Evolutionary conservation across 2,329 filamentous ascomycete species (phyloP), one percentile per base, ranked within the genome.

Genomic region (Parastagonospora nodorum): DNA sequence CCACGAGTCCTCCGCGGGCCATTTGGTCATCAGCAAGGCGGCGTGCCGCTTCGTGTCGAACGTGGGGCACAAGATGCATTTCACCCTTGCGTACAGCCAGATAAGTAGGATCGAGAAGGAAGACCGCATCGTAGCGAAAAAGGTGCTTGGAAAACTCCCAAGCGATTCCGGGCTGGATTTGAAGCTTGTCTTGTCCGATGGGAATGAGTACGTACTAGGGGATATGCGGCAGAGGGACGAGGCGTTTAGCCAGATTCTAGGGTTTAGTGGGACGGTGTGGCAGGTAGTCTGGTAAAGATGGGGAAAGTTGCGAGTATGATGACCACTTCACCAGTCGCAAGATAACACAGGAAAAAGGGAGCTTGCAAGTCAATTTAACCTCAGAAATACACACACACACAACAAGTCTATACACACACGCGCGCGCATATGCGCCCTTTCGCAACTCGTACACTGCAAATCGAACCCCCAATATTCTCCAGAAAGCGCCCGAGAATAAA

Each of bases 171-270:
- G 61, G 1, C 55, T 62, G 36, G 67, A 68, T 45, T 32, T 69
- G 49, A 58, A 55, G 38, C 8, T 69, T 2, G 41, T 51, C n/a
- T n/a, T 6, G 44, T 42, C 14, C 14, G 52, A 39, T 14, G 28
- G 35, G 16, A 53, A n/a, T n/a, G n/a, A n/a, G 29, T 57, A 32
- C 16, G 7, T 63, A 15, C 28, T 69, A 14, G 51, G 47, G 16
- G 50, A 64, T 37, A 43, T 72, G 51, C 53, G 64, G 8, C 44
- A 50, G 33, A 62, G 69, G 8, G 57, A 72, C 39, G 55, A 70
- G 51, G 67, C 58, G 2, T 71, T 71, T 46, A 57, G 56, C 2
- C 69, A 71, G 54, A 61, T 72, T 41, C 43, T 71, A 10, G 69
- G 68, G 10, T 71, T 67, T 31, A 66, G 65, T 42, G 41, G 53